Base-by-base conservation (phyloP, 176 grass and related monocot species). In the Juncus inflexus region DNA sequence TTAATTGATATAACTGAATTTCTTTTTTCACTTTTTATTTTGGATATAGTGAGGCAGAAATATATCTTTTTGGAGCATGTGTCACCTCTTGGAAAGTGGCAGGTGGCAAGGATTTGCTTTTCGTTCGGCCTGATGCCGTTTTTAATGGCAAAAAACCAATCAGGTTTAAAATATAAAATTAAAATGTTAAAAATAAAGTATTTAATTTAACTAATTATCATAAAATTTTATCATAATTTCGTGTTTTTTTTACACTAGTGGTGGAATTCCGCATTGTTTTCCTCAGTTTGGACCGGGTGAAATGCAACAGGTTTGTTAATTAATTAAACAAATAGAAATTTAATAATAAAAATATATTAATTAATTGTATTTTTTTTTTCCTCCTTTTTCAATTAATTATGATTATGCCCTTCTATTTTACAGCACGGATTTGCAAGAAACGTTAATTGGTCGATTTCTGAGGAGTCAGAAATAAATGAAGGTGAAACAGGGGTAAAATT, bases 261-360 rank as follows among this genome's bases (percentile, higher is more conserved):
- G 92, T 35, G 92, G 92, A 74, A 86, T 97, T 74, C 92, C 92
- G 79, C 92, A 97, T 79, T 97, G 92, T 78, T 96, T 97, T 41
- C 92, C 92, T 11, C 92, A 97, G 67, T 97, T 97, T 59, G 92
- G 92, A 57, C 92, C 92, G 45, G 87, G 92, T 14, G 41, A 79
- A 37, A 97, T 97, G 65, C 87, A 91, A 69, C 92, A 97, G 87
- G 87, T 91, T 76, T 64, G 40, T 64, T 49, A 55, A 64, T 40
- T 50, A 45, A 57, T 74, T 72, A 81, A 15, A 63, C 4, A 62
- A 65, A 13, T 55, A 13, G 13, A 42, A 10, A 9, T 50, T 61
- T 35, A 28, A 58, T 49, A 43, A 14, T 13, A 13, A 47, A 50
- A 11, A 28, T 28, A 28, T 56, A 10, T 56, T 56, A 10, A 28